Evolutionary conservation across 164 flowering plant genomes (phyloP), one percentile per base, ranked within the genome.

Genomic region (Piper betle): DNA sequence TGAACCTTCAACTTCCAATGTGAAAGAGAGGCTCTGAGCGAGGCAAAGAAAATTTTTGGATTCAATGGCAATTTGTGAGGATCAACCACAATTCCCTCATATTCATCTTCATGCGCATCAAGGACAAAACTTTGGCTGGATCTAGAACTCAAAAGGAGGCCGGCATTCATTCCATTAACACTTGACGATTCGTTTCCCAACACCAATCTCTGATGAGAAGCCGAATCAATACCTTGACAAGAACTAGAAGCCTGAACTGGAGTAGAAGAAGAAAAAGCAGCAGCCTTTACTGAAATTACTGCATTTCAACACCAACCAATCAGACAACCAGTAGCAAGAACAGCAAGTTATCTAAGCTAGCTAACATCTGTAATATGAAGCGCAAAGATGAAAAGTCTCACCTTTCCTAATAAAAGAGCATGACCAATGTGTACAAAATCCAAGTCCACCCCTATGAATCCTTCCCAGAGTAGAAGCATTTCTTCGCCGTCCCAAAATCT

Each of bases 11-110:
- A 62, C 65, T 70, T 85, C 98, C 98, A 88, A 11, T 75, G 78
- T 43, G 79, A 73, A 56, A 91, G 80, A 38, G 95, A 91, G 37
- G 72, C 72, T 16, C 64, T 84, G 55, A 91, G 84, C 8, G 57
- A 39, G 19, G 82, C 75, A 63, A 84, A 73, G 62, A 91, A 91
- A 20, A 66, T 71, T 33, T 57, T 55, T 3, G 88, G 72, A 64
- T 79, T 76, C 52, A 75, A 58, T 16, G 98, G 98, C 62, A 91
- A 71, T 60, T 68, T 74, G 38, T 76, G 77, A 3, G 90, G 69
- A 67, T 91, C 73, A 66, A 91, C 70, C 18, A 88, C 71, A 50
- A 86, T 75, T 58, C 96, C 97, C 2, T 72, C 92, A 65, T 91
- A 91, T 61, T 77, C 81, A 72, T 91, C 98, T 64, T 88, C 87